phyloP scores from a whole-genome alignment of 331 rosid genomes.

The Dryas integrifolia region DNA sequence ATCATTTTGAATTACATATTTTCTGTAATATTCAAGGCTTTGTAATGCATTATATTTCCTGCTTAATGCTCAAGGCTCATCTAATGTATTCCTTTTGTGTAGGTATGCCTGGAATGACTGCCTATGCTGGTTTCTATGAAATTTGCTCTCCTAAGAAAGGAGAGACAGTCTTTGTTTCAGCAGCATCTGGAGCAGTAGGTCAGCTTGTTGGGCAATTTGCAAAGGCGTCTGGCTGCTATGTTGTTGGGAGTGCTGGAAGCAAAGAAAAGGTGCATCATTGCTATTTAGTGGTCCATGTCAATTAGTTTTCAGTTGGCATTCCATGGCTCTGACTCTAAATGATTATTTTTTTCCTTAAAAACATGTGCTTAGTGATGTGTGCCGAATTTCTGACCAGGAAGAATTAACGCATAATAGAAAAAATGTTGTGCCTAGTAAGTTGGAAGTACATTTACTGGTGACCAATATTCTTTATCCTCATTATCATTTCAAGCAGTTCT shows the following conservation, averaged over 20 bases:
- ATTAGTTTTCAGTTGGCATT: neutral
- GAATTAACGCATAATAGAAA: neutral
- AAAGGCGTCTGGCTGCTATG: slow-evolving; percentile 49
- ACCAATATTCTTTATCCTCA: neutral
- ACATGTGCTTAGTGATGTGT: neutral
- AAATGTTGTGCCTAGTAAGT: neutral
- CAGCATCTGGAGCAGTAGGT: slow-evolving; percentile 61
- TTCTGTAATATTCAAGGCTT: neutral
- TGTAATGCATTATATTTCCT: neutral
- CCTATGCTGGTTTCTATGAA: slow-evolving; percentile 51
- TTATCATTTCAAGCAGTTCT: neutral
- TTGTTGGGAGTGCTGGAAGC: slow-evolving; percentile 62
- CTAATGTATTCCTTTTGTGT: neutral
- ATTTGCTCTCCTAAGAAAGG: slow-evolving; percentile 49
- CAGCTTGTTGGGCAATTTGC: slow-evolving; percentile 68
- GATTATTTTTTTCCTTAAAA: neutral
- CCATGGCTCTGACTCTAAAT: neutral
- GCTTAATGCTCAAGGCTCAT: neutral
- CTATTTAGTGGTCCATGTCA: neutral
- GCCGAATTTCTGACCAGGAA: neutral
- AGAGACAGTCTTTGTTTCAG: slow-evolving; percentile 45
- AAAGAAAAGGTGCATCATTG: slow-evolving; percentile 43
- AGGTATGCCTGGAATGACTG: slow-evolving; percentile 66
- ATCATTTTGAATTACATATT: neutral
- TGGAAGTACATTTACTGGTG: neutral